Evolutionary conservation across 192 early-diverging fungal species (phyloP).

Genomic region (Dissophora globulifera): DNA sequence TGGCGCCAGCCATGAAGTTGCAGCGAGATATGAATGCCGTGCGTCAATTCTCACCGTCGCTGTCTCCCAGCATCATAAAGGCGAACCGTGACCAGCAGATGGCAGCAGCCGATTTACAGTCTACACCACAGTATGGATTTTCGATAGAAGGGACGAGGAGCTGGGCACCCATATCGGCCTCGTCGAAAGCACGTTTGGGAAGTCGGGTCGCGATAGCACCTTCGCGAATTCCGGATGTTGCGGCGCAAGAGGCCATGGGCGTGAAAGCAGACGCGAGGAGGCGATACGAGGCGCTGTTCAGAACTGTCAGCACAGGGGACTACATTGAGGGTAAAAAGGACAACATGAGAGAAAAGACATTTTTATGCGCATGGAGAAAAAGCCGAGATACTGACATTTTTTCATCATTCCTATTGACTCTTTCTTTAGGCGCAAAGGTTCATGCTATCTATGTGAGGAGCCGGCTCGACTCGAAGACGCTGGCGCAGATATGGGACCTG

Average conservation of each 20-base stretch:
- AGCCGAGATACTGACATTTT: not conserved
- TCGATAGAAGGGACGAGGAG: too few relatives aligned
- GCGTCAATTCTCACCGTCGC: conserved; percentile 8
- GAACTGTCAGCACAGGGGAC: conserved; percentile 13
- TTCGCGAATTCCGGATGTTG: conserved; percentile 8
- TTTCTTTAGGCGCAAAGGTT: conserved; percentile 42
- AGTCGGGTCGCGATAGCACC: conserved; percentile 20
- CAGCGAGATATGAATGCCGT: not conserved
- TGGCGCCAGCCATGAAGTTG: not conserved
- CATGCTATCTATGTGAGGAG: conserved; percentile 53
- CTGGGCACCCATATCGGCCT: not conserved
- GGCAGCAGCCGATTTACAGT: too few relatives aligned
- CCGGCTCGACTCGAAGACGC: conserved; percentile 51
- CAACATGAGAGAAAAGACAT: too few relatives aligned
- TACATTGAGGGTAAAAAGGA: conserved; percentile 57
- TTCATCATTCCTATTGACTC: not conserved
- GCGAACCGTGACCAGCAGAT: not conserved
- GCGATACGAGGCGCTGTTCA: conserved; percentile 52
- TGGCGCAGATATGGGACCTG: conserved; percentile 57
- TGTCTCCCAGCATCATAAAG: not conserved
- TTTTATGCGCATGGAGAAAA: too few relatives aligned
- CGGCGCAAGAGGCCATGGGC: conserved; percentile 11
- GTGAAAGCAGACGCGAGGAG: conserved; percentile 31
- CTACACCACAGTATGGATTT: too few relatives aligned
- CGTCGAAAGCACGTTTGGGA: not conserved